Percentiles rank a stretch among this genome's conserved stretches.
Conservation (phyloP, 306 rosid species). For the Fagus sylvatica region DNA sequence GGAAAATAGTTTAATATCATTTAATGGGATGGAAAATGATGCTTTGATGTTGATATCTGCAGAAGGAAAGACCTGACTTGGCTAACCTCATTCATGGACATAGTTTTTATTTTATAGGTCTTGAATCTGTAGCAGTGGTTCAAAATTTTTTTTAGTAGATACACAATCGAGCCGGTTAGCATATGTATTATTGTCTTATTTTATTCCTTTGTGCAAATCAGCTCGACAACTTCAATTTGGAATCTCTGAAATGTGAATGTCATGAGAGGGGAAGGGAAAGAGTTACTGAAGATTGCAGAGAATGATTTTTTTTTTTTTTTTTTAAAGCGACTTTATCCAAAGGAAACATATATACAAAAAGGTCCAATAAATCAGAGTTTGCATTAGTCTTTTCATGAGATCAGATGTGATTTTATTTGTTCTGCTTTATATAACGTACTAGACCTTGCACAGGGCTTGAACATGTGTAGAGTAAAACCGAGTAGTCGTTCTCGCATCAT, state of each 20-base stretch:
- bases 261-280: not conserved
- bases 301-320: not conserved
- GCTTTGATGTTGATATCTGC: not conserved
- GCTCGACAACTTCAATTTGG: not conserved
- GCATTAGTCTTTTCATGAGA: no score
- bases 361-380: no score
- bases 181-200: no score
- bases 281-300: not conserved
- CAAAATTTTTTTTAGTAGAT: not conserved
- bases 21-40: not conserved
- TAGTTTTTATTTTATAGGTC: not conserved
- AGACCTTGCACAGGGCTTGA: no score
- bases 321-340: not conserved
- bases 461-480: not conserved
- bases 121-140: not conserved
- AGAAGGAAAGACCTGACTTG: not conserved
- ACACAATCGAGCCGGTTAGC: no score
- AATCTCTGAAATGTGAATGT: not conserved
- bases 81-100: not conserved
- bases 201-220: not conserved
- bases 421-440: no score
- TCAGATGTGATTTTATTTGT: no score
- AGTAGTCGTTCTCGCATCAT: not conserved
- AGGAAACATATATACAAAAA: not conserved
- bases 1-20: not conserved